A percentile compares a stretch with the other conserved stretches of the same genome.
Evolutionary conservation across 2,329 filamentous ascomycete genomes (phyloP).

Genomic region (Colletotrichum karsti): DNA sequence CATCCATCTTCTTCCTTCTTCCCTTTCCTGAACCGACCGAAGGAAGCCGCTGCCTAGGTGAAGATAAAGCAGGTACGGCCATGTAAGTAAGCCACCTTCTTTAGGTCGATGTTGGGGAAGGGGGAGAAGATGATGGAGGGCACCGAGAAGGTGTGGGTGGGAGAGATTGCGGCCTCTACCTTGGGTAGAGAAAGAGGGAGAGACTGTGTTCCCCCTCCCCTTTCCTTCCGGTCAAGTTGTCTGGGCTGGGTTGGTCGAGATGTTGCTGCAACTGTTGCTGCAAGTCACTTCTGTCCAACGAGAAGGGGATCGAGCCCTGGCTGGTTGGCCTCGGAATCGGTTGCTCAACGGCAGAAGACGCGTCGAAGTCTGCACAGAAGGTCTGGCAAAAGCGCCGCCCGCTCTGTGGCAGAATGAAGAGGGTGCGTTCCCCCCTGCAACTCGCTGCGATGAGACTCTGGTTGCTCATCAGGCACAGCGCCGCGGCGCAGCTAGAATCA

Average conservation of each 20-base stretch:
- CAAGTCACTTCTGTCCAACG: conserved; percentile 10
- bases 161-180: no score
- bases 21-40: conserved; percentile 7
- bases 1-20: not conserved
- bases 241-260: not conserved
- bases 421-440: conserved; percentile 11
- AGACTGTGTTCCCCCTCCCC: not conserved
- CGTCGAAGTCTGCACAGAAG: conserved; percentile 29
- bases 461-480: not conserved
- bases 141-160: not conserved
- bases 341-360: conserved; percentile 21
- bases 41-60: conserved; percentile 19
- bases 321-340: not conserved
- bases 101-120: not conserved
- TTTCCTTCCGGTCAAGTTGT: not conserved
- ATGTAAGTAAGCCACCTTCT: not conserved
- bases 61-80: conserved; percentile 7
- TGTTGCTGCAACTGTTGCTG: not conserved
- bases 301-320: not conserved
- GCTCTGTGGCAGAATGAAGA: not conserved
- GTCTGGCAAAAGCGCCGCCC: conserved; percentile 16
- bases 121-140: not conserved
- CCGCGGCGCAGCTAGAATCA: conserved; percentile 5
- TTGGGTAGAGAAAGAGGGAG: not conserved
- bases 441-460: conserved; percentile 17